Evolutionary conservation across 2,329 filamentous ascomycete species (phyloP).

Genomic region (Plectosphaerella sp.): DNA sequence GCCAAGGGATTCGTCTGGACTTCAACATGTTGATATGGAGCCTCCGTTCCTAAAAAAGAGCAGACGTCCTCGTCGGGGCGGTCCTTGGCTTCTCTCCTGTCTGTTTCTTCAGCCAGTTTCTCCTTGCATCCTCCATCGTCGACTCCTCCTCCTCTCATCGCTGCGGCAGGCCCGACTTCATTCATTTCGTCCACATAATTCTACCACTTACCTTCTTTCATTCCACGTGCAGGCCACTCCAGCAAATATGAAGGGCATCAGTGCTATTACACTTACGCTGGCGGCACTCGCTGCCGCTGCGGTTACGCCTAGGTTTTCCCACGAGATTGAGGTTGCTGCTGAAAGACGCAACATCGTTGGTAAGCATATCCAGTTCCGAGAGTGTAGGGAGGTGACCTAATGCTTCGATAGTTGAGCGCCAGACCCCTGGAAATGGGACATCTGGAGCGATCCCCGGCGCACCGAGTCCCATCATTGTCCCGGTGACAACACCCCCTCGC

Average conservation of each 20-base stretch:
- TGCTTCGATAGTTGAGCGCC: background rate
- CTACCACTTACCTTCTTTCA: background rate
- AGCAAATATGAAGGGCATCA: conserved; percentile 10
- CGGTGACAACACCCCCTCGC: background rate
- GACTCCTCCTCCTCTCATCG: too few species aligned
- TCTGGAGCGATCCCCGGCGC: background rate
- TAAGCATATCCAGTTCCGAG: background rate
- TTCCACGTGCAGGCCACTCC: conserved; percentile 1
- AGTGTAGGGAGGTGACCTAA: background rate
- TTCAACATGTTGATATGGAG: background rate
- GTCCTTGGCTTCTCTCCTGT: background rate
- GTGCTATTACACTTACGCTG: conserved; percentile 8
- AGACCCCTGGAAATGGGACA: conserved; percentile 1
- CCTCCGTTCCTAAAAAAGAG: background rate
- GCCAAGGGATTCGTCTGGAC: background rate
- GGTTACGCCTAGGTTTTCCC: background rate
- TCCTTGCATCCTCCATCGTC: background rate
- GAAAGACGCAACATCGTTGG: background rate
- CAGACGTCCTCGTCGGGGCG: background rate
- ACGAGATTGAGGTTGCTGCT: background rate
- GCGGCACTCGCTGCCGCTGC: conserved; percentile 11
- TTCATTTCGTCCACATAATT: background rate
- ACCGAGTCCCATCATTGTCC: background rate
- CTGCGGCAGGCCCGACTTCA: background rate
- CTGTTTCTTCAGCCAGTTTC: background rate